These are phyloP conservation scores for Neofusicoccum kwambonambiense DNA, from an alignment of 2,329 filamentous ascomycete species.

Conservation along the genomic window DNA sequence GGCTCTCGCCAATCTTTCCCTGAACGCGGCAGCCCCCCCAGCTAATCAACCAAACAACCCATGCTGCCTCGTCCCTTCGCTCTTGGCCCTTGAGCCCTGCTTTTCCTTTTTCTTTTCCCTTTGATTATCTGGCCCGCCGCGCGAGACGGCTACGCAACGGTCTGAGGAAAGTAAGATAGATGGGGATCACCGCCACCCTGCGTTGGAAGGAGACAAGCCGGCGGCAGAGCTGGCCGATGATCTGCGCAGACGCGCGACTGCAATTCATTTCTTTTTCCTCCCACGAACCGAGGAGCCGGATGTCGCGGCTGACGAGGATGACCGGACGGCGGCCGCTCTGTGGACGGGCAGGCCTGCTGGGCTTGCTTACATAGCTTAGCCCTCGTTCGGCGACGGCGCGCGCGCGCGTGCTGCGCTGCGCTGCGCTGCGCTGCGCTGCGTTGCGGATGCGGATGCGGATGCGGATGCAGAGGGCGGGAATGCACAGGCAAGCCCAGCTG, in stretches of 20 bases:
- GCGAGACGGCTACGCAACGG: neutral
- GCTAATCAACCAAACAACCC: no score
- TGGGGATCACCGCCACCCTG: neutral
- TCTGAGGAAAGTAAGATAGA: neutral
- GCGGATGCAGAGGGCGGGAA: conserved; percentile 2
- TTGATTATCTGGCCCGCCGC: no score
- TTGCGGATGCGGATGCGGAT: neutral
- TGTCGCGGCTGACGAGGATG: neutral
- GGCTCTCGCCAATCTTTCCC: no score
- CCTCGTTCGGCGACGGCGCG: neutral
- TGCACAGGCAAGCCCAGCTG: neutral
- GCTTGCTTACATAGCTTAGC: neutral
- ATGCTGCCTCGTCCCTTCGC: no score
- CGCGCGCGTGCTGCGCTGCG: neutral
- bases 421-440: no score
- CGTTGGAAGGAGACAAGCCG: neutral
- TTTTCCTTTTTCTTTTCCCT: no score
- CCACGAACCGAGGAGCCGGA: neutral
- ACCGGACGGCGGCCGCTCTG: neutral
- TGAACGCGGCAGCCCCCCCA: no score
- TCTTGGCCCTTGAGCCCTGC: no score
- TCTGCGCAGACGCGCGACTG: neutral
- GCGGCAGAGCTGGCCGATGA: neutral
- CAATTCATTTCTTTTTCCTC: neutral
- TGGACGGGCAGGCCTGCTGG: neutral